phyloP scores from a whole-genome alignment of 1,284 basidiomycete species.

The Ganoderma sinense region DNA sequence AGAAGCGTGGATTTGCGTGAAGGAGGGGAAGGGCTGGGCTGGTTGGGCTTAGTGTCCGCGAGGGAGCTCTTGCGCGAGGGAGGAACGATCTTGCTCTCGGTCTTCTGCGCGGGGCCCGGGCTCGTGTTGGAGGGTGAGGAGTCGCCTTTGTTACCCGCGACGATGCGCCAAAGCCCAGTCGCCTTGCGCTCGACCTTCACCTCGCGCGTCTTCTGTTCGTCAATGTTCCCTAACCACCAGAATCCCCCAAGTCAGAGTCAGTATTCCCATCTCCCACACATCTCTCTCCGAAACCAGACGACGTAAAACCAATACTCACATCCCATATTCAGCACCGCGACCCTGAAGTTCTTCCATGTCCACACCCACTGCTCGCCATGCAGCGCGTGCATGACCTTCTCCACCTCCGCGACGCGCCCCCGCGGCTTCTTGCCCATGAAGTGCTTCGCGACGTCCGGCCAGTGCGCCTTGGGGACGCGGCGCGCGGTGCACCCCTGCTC shows the following conservation, averaged over 20 bases:
- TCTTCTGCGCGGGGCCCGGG: neutral
- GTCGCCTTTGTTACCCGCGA: constrained; percentile 47
- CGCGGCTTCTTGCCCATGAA: constrained; percentile 72
- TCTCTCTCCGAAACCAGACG: neutral
- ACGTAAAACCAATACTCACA: constrained; percentile 54
- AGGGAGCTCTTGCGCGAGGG: constrained; percentile 15
- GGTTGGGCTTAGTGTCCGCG: constrained; percentile 17
- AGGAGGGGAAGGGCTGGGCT: constrained; percentile 14
- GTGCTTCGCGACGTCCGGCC: constrained; percentile 77
- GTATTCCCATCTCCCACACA: neutral
- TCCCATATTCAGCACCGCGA: constrained; percentile 76
- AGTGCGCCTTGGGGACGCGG: constrained; percentile 71
- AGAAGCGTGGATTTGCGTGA: constrained; percentile 10
- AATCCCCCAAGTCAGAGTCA: constrained; percentile 6
- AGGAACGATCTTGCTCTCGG: constrained; percentile 9
- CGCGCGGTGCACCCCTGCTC: constrained; percentile 66
- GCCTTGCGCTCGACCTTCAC: constrained; percentile 61
- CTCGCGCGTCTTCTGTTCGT: constrained; percentile 56
- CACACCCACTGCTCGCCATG: constrained; percentile 75
- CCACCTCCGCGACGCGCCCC: constrained; percentile 66
- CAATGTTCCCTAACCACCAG: constrained; percentile 60
- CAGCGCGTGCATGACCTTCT: constrained; percentile 68
- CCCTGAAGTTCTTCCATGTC: constrained; percentile 78
- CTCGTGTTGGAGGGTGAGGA: constrained; percentile 5
- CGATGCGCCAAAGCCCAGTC: constrained; percentile 62